phyloP scores from a whole-genome alignment of 352 stramenopile species.

The Plasmopara muralis region DNA sequence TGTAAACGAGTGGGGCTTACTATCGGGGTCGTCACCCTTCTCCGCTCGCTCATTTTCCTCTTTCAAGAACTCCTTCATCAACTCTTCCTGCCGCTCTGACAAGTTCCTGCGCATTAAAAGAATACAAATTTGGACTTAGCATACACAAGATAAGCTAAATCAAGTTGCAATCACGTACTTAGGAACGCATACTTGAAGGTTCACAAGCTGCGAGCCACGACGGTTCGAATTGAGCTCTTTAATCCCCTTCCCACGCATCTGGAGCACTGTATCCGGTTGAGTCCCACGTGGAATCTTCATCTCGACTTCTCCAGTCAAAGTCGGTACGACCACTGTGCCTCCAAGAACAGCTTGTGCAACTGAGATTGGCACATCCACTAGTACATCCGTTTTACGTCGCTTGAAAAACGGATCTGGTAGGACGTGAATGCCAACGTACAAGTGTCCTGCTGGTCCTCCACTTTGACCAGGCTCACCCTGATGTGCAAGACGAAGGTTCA shows the following conservation, averaged over 20 bases:
- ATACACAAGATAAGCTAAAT: neutral
- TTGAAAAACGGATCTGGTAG: constrained; percentile 94
- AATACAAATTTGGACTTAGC: neutral
- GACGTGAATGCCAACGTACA: constrained; percentile 94
- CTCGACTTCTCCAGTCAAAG: constrained; percentile 95
- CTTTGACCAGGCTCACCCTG: constrained; percentile 86
- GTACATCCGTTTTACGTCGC: constrained; percentile 91
- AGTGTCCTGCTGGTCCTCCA: constrained; percentile 87
- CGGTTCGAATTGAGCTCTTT: constrained; percentile 89
- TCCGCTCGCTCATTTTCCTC: constrained; percentile 68
- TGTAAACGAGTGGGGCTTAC: constrained; percentile 80
- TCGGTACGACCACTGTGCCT: constrained; percentile 92
- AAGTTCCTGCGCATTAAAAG: constrained; percentile 55
- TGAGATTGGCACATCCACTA: constrained; percentile 91
- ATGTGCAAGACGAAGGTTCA: constrained; percentile 91
- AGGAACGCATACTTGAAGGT: constrained; percentile 94
- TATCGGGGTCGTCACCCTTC: constrained; percentile 59
- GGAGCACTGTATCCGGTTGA: constrained; percentile 93
- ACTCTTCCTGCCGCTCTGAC: constrained; percentile 90
- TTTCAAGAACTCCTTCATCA: constrained; percentile 94
- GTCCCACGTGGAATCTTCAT: constrained; percentile 94
- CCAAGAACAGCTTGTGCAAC: constrained; percentile 91
- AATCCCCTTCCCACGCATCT: constrained; percentile 96
- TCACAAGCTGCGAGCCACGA: constrained; percentile 95
- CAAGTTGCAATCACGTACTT: constrained; percentile 52